Evolutionary conservation across 1,139 yeast species (phyloP), one percentile per base, ranked within the genome.

Genomic region (Hansenula lynferdii): DNA sequence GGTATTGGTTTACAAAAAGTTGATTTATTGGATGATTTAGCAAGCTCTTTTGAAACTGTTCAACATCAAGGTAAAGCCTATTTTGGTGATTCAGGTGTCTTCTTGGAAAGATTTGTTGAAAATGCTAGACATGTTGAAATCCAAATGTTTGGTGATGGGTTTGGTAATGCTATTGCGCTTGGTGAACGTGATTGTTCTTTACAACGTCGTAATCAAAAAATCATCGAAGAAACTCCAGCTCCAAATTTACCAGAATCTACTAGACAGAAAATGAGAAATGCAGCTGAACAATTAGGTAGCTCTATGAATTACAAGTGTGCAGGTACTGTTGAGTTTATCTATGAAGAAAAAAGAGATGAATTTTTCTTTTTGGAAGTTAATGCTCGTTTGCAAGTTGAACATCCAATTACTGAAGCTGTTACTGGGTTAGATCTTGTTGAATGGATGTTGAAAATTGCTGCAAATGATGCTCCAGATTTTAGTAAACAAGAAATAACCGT

Each of bases 131-230:
- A 92, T 60, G 97, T 92, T 42, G 98, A 92, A 64, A 82, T 92
- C 44, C 98, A 92, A 65, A 83, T 92, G 72, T 80, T 92, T 62
- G 98, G 97, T 56, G 97, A 92, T 60, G 97, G 97, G 46, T 68
- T 70, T 41, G 98, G 98, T 47, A 75, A 76, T 47, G 97, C 96
- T 8, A 79, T 89, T 58, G 95, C 97, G 2, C 63, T 92, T 37
- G 97, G 97, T 40, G 98, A 92, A 67, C 80, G 98, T 67, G 98
- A 92, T 64, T 92, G 98, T 64, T 90, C 97, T 18, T 72, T 92
- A 53, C 98, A 92, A 65, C 83, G 98, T 64, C 84, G 97, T 67
- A 89, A 90, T 65, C 98, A 92, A 64, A 92, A 92, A 67, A 72
- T 92, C 49, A 86, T 92, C 44, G 98, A 92, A 66, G 97, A 92